Base-by-base conservation (phyloP, 805 yeast species). In the Candida corydali region DNA sequence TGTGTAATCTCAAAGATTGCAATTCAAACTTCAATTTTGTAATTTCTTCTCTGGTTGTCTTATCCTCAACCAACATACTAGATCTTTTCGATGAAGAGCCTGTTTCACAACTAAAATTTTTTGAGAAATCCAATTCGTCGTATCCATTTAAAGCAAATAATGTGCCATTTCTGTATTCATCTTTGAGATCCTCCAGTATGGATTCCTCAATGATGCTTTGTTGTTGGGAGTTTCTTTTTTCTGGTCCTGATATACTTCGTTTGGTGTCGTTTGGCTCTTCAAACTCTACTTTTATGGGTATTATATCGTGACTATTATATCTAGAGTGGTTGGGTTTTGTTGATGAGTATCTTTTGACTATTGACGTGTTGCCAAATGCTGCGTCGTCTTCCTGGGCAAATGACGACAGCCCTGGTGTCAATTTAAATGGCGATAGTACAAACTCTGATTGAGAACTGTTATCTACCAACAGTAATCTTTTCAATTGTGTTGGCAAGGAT, bases 11-110 rank as follows among this genome's bases (percentile, higher is more conserved):
- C 41, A 76, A 54, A 8, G 79, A 73, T 49, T 71, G 75, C 34
- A 75, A 55, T 51, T 75, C 79, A 50, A 76, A 76, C 42, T 67
- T 66, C 45, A 75, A 59, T 46, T 67, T 73, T 51, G 67, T 69
- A 44, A 74, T 61, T 42, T 75, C 79, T 47, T 73, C 76, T 24
- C 65, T 57, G 17, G 65, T 58, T 33, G 55, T 44, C 30, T 63
- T 67, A 18, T 48, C 50, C 29, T 57, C 59, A 14, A 52, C 44
- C n/a, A n/a, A n/a, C 23, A 51, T 32, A 37, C 63, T 55, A 12
- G 67, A 60, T 18, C 65, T 45, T 44, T 59, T 61, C 11, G 63
- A 59, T 3, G 66, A 58, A 15, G 54, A 44, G 9, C 46, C 45
- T 7, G 62, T 45, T 9, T 33, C 38, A 12, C 19, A 17, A 14